Percentiles rank a stretch among this genome's conserved stretches.
Evolutionary conservation across 257 asterid species (phyloP).

Genomic region (Solanum chiquidenum): DNA sequence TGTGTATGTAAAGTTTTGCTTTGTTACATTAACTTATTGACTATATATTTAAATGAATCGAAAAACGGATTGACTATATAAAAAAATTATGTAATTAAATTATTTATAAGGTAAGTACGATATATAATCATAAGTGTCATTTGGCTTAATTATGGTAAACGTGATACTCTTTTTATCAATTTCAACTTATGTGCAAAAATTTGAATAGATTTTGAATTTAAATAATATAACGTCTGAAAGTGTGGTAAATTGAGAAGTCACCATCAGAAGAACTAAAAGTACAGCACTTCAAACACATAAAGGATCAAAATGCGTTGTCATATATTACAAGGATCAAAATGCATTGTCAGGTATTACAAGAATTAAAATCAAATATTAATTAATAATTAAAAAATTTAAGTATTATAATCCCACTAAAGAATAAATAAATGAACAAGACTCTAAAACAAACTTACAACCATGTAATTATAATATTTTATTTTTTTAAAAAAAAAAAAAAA

Average conservation of each 20-base stretch:
- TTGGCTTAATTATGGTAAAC: neutral
- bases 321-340: neutral
- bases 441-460: neutral
- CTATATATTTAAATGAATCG: neutral
- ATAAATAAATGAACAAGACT: neutral
- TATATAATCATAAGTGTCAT: neutral
- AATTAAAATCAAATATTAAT: no score
- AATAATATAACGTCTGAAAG: no score
- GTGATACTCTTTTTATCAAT: neutral
- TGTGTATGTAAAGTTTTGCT: neutral
- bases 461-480: neutral
- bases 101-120: no score
- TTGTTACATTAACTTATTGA: neutral
- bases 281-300: neutral
- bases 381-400: no score
- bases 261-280: neutral
- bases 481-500: no score
- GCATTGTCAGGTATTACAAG: neutral
- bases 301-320: neutral
- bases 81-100: no score
- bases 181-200: neutral
- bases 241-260: no score
- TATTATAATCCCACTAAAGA: neutral
- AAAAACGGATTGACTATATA: no score
- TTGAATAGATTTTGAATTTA: neutral